These are phyloP conservation scores for Chaetomium sp. DNA, from an alignment of 2,329 filamentous ascomycete species.

Conservation along the genomic window DNA sequence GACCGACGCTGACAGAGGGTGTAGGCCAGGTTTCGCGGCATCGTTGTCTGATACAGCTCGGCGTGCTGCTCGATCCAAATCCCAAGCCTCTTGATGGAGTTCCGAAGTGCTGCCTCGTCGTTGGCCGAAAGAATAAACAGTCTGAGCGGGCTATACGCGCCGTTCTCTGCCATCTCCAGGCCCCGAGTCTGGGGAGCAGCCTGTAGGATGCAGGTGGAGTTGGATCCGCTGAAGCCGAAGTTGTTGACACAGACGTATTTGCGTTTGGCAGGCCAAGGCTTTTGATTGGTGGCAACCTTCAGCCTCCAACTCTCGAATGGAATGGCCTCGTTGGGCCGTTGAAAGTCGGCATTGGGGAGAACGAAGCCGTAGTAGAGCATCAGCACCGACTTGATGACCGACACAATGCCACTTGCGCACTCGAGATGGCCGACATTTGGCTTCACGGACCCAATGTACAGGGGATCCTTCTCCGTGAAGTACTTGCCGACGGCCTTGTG, in stretches of 20 bases:
- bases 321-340: constrained; percentile 38
- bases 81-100: constrained; percentile 28
- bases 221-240: constrained; percentile 39
- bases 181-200: constrained; percentile 29
- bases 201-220: constrained; percentile 33
- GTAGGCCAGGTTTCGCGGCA: constrained; percentile 40
- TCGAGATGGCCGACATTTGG: constrained; percentile 34
- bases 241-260: constrained; percentile 41
- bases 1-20: constrained; percentile 39
- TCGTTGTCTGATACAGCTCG: constrained; percentile 36
- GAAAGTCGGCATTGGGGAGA: constrained; percentile 29
- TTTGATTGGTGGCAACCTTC: constrained; percentile 35
- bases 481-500: constrained; percentile 28
- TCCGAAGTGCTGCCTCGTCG: constrained; percentile 31
- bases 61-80: constrained; percentile 37
- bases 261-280: constrained; percentile 39
- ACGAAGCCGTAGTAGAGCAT: constrained; percentile 45
- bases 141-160: constrained; percentile 22
- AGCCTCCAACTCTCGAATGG: constrained; percentile 41
- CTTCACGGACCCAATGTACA: constrained; percentile 33
- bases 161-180: constrained; percentile 29
- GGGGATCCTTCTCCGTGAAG: constrained; percentile 22
- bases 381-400: constrained; percentile 30
- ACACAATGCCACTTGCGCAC: constrained; percentile 29
- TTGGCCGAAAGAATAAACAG: constrained; percentile 37